Evolutionary conservation across 139 green algal genomes (phyloP).

Genomic region (Bryopsis sp.): DNA sequence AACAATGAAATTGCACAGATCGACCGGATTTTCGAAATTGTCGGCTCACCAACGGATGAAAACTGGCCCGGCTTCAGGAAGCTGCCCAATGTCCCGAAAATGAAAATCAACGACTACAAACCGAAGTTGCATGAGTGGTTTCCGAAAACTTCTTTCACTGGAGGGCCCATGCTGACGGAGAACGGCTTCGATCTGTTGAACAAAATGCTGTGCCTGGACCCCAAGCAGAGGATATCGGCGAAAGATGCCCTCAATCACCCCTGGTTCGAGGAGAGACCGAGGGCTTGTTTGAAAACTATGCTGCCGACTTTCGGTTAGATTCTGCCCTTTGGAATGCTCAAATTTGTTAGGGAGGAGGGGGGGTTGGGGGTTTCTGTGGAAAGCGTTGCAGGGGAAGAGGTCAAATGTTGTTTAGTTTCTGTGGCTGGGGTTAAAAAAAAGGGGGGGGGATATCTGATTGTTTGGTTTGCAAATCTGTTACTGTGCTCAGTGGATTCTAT

Average conservation of each 20-base stretch:
- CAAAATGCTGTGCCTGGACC: constrained; percentile 36
- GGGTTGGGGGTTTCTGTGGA: no score
- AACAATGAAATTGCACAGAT: constrained; percentile 72
- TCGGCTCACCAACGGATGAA: constrained; percentile 68
- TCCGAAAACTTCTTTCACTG: constrained; percentile 19
- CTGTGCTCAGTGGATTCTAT: no score
- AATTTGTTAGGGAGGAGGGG: no score
- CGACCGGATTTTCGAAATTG: constrained; percentile 55
- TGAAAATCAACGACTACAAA: constrained; percentile 18
- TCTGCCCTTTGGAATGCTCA: no score
- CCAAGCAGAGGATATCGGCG: constrained; percentile 26
- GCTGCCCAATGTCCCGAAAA: constrained; percentile 48
- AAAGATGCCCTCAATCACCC: constrained; percentile 33
- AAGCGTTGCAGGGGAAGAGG: no score
- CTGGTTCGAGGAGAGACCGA: constrained; percentile 26
- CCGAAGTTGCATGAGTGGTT: constrained; percentile 25
- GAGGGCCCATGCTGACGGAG: constrained; percentile 26
- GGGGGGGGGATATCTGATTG: no score
- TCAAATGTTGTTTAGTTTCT: no score
- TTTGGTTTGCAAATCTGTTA: no score
- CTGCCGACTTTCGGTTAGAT: constrained; percentile 11
- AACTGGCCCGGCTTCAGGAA: constrained; percentile 60
- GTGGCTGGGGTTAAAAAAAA: no score
- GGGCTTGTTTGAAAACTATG: not conserved
- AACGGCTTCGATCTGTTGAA: constrained; percentile 35